These are phyloP conservation scores for Nicotiana noctiflora DNA, from an alignment of 257 asterid species.

Conservation along the genomic window DNA sequence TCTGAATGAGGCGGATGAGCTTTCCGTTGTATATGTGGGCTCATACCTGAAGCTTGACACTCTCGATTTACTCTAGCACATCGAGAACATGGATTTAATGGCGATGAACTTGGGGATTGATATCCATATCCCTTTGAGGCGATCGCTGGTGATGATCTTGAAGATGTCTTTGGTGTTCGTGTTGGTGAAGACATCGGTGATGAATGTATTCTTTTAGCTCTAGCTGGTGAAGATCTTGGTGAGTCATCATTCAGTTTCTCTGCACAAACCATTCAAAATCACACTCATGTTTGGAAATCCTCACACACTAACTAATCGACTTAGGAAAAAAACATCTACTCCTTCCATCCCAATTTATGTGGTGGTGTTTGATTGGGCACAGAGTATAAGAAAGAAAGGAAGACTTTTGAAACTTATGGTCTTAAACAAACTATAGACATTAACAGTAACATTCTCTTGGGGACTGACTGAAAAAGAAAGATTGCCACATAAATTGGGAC, in stretches of 20 bases:
- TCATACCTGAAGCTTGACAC: slow-evolving; percentile 19
- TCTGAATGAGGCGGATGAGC: slow-evolving; percentile 7
- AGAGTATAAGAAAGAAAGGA: no score
- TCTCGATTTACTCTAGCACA: slow-evolving; percentile 31
- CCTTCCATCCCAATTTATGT: no score
- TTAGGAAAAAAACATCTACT: background rate
- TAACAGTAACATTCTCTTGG: no score
- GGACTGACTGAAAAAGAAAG: no score
- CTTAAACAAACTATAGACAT: no score
- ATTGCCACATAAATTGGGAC: no score
- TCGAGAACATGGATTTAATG: slow-evolving; percentile 37
- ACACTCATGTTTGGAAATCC: background rate
- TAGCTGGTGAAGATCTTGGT: slow-evolving; percentile 36
- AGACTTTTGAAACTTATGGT: no score
- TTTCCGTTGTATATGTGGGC: slow-evolving; percentile 22
- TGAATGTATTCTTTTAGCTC: slow-evolving; percentile 12
- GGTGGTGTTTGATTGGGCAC: no score
- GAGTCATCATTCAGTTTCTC: slow-evolving; percentile 27
- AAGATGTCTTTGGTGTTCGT: slow-evolving; percentile 12
- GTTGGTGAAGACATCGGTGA: slow-evolving; percentile 35
- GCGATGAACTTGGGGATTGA: slow-evolving; percentile 38
- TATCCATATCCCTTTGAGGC: slow-evolving; percentile 20
- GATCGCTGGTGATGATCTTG: slow-evolving; percentile 13
- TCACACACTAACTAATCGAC: background rate
- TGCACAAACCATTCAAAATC: slow-evolving; percentile 2